Conservation (phyloP, 768 basidiomycete species). For the Amanita polypyramis region DNA sequence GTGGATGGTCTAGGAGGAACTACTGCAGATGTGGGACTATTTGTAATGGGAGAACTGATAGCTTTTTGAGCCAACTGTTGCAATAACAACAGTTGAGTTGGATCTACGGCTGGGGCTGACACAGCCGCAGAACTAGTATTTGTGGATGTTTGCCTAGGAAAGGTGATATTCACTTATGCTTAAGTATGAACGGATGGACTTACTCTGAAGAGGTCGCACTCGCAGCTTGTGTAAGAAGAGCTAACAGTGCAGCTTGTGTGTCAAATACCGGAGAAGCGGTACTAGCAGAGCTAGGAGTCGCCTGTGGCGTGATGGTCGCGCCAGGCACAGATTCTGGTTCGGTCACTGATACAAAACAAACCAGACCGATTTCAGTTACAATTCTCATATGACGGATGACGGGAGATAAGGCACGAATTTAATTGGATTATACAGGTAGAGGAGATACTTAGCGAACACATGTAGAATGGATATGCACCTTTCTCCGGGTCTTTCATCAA, state of each 20-base stretch:
- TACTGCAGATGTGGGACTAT: constrained; percentile 20
- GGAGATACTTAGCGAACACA: constrained; percentile 78
- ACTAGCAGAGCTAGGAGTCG: constrained; percentile 20
- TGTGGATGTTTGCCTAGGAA: constrained; percentile 50
- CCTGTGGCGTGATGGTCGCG: constrained; percentile 27
- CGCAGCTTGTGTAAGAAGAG: constrained; percentile 59
- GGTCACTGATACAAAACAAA: constrained; percentile 56
- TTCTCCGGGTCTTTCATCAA: constrained; percentile 61
- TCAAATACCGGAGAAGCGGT: constrained; percentile 23
- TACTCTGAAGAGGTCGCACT: constrained; percentile 23
- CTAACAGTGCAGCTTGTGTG: constrained; percentile 57
- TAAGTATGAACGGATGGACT: constrained; percentile 24
- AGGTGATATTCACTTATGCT: constrained; percentile 26
- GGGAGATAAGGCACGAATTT: constrained; percentile 30
- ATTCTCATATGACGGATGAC: constrained; percentile 38
- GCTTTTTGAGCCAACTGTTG: constrained; percentile 69
- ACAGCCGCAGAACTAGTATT: constrained; percentile 15
- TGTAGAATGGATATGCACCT: constrained; percentile 75
- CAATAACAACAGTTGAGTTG: constrained; percentile 57
- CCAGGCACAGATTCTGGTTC: constrained; percentile 24
- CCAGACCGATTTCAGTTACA: constrained; percentile 51
- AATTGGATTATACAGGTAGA: constrained; percentile 56
- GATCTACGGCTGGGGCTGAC: neutral
- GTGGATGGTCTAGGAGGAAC: constrained; percentile 12
- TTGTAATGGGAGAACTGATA: constrained; percentile 18